Conservation (phyloP, 2,329 filamentous ascomycete species). For the Aspergillus sergii region DNA sequence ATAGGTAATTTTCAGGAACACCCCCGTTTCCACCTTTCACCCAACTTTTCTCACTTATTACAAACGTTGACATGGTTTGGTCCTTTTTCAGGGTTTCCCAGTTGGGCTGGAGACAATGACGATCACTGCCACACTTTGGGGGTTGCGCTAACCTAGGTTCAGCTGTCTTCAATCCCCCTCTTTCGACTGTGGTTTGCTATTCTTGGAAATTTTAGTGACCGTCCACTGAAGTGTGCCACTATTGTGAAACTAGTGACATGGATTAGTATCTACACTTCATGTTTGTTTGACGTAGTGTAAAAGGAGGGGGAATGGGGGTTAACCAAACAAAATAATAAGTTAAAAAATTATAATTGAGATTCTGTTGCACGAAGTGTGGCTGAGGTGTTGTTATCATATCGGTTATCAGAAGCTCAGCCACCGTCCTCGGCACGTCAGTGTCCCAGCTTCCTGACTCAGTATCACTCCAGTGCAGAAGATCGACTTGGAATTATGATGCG, state of each 20-base stretch:
- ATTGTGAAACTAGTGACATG: slow-evolving; percentile 1
- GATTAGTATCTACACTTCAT: neutral
- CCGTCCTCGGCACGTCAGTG: neutral
- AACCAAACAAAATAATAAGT: neutral
- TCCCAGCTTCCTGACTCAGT: neutral
- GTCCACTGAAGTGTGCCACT: neutral
- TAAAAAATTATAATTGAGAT: neutral
- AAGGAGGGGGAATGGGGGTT: too few species aligned
- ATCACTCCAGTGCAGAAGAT: slow-evolving; percentile 1
- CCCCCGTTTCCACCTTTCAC: neutral
- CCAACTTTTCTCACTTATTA: slow-evolving; percentile 1
- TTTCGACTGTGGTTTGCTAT: neutral
- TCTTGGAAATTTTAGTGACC: neutral
- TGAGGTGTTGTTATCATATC: neutral
- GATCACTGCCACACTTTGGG: slow-evolving; percentile 1
- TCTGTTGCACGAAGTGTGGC: neutral
- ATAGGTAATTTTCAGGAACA: slow-evolving; percentile 4
- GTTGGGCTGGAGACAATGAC: neutral
- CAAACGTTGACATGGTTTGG: neutral
- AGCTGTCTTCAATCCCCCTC: neutral
- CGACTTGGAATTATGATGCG: neutral
- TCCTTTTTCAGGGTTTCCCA: neutral
- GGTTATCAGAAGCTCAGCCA: neutral
- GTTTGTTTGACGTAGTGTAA: neutral
- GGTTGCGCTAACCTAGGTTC: neutral